Conservation (phyloP, 2,329 filamentous ascomycete species). For the Colletotrichum lupini region DNA sequence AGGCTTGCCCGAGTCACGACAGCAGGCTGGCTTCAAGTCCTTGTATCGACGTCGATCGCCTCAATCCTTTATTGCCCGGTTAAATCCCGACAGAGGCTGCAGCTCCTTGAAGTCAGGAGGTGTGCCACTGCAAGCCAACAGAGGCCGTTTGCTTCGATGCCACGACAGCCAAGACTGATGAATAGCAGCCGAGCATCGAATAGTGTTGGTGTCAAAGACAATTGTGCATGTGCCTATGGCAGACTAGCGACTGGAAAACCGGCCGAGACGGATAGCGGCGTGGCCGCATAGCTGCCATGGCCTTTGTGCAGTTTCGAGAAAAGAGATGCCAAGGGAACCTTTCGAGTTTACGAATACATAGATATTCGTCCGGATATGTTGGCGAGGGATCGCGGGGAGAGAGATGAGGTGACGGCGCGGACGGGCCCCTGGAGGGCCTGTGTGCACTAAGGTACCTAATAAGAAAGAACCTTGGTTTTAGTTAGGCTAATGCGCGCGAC, state of each 20-base stretch:
- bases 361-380: neutral
- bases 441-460: neutral
- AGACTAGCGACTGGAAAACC: neutral
- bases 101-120: no score
- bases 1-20: constrained; percentile 1
- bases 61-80: neutral
- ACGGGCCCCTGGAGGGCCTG: neutral
- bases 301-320: constrained; percentile 3
- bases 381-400: neutral
- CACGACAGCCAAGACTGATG: neutral
- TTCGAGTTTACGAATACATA: neutral
- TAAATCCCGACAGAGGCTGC: neutral
- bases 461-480: neutral
- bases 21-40: neutral
- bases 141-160: neutral
- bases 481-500: neutral
- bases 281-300: neutral
- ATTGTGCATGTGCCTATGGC: neutral
- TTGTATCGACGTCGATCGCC: neutral
- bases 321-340: constrained; percentile 18
- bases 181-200: neutral
- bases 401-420: constrained; percentile 13
- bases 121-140: neutral
- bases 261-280: constrained; percentile 3
- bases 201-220: neutral